A percentile compares a stretch with the other conserved stretches of the same genome.
phyloP scores from a whole-genome alignment of 805 yeast species.

The Saccharomycopsis lassenensis region DNA sequence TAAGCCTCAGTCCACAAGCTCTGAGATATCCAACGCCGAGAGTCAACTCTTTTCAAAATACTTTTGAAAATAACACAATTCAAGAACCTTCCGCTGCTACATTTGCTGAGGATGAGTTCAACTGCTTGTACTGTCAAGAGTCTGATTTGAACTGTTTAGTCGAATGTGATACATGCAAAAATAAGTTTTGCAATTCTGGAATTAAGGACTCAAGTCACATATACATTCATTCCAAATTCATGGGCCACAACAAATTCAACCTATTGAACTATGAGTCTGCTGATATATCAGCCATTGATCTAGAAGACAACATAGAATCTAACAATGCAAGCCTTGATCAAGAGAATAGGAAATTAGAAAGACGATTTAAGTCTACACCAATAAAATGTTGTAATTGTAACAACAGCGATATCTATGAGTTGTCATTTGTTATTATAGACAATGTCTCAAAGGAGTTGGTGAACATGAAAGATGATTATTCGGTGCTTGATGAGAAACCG shows the following conservation, averaged over 20 bases:
- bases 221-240: conserved; percentile 14
- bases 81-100: not conserved
- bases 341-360: too few relatives aligned
- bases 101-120: conserved; percentile 2
- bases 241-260: conserved; percentile 8
- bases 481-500: conserved; percentile 1
- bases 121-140: conserved; percentile 16
- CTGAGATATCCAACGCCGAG: not conserved
- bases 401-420: conserved; percentile 1
- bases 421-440: conserved; percentile 13
- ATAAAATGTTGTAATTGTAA: conserved; percentile 13
- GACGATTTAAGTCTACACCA: conserved; percentile 3
- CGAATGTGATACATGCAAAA: conserved; percentile 11
- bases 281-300: too few relatives aligned
- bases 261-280: conserved; percentile 15
- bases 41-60: not conserved
- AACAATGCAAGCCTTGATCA: too few relatives aligned
- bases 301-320: not conserved
- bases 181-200: conserved; percentile 17
- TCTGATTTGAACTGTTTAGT: conserved; percentile 10
- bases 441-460: conserved; percentile 13
- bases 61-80: not conserved
- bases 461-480: conserved; percentile 13
- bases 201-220: conserved; percentile 14
- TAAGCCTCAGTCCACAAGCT: not conserved